Conservation (phyloP, 2,329 filamentous ascomycete genomes). For the Rhytidhysteron rufulum region DNA sequence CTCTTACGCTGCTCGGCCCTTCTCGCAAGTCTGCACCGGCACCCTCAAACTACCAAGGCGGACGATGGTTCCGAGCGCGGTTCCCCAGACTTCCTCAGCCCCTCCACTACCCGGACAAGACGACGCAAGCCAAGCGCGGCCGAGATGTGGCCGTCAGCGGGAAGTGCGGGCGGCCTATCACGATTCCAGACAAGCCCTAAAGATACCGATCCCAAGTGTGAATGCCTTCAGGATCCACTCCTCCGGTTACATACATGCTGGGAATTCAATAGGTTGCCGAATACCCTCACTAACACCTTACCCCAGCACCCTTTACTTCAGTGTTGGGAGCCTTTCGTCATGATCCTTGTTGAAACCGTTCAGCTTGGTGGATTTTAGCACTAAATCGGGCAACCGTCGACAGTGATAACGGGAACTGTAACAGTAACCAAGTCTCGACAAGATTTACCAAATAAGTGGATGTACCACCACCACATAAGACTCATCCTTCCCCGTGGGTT, state of each 20-base stretch:
- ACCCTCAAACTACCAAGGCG: too few species aligned
- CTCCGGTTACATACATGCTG: neutral
- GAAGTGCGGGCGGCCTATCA: neutral
- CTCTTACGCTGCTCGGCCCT: neutral
- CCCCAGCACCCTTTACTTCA: neutral
- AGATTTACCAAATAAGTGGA: too few species aligned
- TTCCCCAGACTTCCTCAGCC: neutral
- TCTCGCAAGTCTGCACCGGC: neutral
- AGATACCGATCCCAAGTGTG: neutral
- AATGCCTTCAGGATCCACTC: neutral
- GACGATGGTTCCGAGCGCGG: too few species aligned
- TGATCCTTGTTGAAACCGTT: neutral
- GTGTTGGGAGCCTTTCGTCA: neutral
- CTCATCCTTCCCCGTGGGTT: too few species aligned
- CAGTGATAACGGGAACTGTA: too few species aligned
- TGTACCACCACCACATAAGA: too few species aligned
- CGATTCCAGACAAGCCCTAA: neutral
- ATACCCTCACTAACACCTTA: neutral
- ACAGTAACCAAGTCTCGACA: too few species aligned
- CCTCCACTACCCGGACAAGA: neutral
- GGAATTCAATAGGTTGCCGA: neutral
- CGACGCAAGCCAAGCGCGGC: neutral
- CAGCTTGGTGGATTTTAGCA: neutral
- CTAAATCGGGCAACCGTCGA: too few species aligned
- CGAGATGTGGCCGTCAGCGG: slow-evolving; percentile 2